Evolutionary conservation across 2,329 filamentous ascomycete species (phyloP), one percentile per base, ranked within the genome.

Genomic region (Pyrenochaeta sp.): DNA sequence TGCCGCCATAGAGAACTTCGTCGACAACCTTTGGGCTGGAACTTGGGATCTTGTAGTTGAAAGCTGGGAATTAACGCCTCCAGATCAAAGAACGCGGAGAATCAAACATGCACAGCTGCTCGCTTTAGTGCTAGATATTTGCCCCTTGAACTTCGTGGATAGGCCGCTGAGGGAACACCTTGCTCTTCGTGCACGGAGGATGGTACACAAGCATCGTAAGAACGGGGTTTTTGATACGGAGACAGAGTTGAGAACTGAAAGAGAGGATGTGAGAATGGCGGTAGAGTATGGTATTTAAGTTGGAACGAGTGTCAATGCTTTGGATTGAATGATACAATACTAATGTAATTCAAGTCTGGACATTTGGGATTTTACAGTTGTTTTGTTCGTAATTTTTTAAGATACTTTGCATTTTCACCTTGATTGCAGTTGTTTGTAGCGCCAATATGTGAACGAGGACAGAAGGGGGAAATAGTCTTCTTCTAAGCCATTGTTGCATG

Each of bases 1-100:
- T 12, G n/a, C 15, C 17, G n/a, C 35, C 5, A 21, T 37, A 15
- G 35, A 11, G 9, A 36, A 31, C 2, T 33, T 49, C 32, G 47
- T 44, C 14, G 11, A 18, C 30, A 23, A 43, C 15, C 47, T 49
- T 31, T 49, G 40, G 47, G 21, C 31, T 9, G 40, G 39, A 15
- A 49, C 47, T 23, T 49, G 47, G 39, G 32, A 44, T 3, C 31
- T 49, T 15, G 47, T 49, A 5, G 2, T 15, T 15, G 47, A 49
- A 32, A 33, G 37, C 29, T 36, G 31, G 39, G n/a, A 20, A 17
- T 14, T 43, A 1, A 43, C 39, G 11, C 37, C 30, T 10, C 18
- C 23, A 18, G 20, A 29, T 2, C 30, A 40, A 10, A 33, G 47
- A 12, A 43, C 40, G 29, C 21, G 31, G 9, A 49, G 32, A 15